phyloP scores from a whole-genome alignment of 371 early-diverging fungal species.

The Quaeritorhiza haematococci region DNA sequence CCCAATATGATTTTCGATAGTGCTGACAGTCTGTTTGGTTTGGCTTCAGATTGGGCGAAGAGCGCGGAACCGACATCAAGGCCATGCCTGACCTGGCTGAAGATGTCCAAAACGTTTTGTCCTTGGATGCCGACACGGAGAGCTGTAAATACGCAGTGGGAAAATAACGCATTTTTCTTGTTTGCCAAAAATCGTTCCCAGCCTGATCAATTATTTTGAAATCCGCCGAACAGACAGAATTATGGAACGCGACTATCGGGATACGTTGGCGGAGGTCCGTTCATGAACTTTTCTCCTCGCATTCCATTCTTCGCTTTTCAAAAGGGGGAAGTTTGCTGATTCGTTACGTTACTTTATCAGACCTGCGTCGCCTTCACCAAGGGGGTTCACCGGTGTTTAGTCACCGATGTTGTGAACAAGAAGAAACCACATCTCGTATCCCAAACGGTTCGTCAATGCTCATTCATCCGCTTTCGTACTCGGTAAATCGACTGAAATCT shows the following conservation, averaged over 20 bases:
- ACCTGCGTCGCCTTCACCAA: constrained; percentile 23
- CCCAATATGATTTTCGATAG: too few species aligned
- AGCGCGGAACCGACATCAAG: neutral
- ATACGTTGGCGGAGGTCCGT: constrained; percentile 21
- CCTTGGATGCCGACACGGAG: constrained; percentile 21
- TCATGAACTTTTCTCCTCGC: too few species aligned
- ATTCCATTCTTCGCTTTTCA: neutral
- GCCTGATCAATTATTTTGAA: too few species aligned
- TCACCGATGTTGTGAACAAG: constrained; percentile 25
- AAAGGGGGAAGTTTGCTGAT: neutral
- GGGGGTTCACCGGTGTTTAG: constrained; percentile 22
- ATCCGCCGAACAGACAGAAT: constrained; percentile 22
- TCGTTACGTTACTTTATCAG: neutral
- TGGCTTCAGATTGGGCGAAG: too few species aligned
- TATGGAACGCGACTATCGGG: constrained; percentile 27
- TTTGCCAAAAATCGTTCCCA: too few species aligned
- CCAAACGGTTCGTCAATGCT: neutral
- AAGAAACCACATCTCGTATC: constrained; percentile 15
- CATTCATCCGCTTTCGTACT: neutral
- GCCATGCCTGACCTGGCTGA: neutral
- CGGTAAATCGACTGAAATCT: too few species aligned
- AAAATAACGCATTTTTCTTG: too few species aligned
- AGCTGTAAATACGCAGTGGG: too few species aligned
- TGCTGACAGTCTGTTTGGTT: too few species aligned
- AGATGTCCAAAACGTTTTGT: neutral